Evolutionary conservation across 176 grass and related monocot species (phyloP), one percentile per base, ranked within the genome.

Genomic region (Avena atlantica): DNA sequence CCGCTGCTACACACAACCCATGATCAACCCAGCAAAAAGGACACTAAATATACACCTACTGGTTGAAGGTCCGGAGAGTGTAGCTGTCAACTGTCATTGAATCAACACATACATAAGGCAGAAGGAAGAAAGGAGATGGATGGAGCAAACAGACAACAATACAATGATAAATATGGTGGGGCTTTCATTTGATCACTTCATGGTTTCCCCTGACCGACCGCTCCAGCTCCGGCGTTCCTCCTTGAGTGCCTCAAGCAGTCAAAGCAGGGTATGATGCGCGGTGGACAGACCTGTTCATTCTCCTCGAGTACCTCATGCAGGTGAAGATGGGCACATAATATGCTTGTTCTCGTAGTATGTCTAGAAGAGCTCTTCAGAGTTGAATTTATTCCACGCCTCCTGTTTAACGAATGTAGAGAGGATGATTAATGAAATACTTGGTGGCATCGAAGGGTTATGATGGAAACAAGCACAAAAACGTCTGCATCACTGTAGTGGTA

Each of bases 301-400:
- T 78, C 72, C 81, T 62, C 9, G 2, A 74, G n/a, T 62, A 49
- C 60, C 81, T 44, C 71, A 63, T 20, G 23, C 21, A 12, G 61
- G 62, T 45, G 20, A 78, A 59, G 76, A 91, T 70, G 81, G 31
- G 85, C 3, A 3, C 31, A 3, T n/a, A 14, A 68, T 50, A 52
- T n/a, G 7, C 59, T 53, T 76, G 60, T 53, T 40, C 52, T 45
- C 7, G 3, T 21, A 67, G 64, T 58, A 25, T 48, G 10, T 56
- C 71, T 89, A 92, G 88, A 93, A 93, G 64, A 93, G 91, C 58
- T 93, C 91, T 90, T 93, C 91, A 17, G 91, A 93, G 70, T 93
- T 93, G 64, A 93, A 88, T 87, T 93, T 93, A 82, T 90, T 93
- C 91, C 91, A 93, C 1, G 91, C 88, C 57, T 93, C 91, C 91